These are phyloP conservation scores for Echeveria elegans DNA, from an alignment of 164 flowering plant species.

Conservation along the genomic window DNA sequence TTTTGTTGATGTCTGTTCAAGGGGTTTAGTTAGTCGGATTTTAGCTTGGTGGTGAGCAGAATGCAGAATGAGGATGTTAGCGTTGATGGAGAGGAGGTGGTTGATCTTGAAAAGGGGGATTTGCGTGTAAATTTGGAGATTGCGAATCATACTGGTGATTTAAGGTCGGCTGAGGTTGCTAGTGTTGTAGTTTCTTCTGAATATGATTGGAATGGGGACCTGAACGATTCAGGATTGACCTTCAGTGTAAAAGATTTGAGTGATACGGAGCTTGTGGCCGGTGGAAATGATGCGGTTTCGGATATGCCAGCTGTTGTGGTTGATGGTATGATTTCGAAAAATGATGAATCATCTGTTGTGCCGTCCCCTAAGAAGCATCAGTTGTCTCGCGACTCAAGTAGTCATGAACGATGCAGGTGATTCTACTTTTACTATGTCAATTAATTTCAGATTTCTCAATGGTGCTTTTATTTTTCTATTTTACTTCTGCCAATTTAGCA, in stretches of 20 bases:
- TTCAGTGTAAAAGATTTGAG: not conserved
- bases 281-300: not conserved
- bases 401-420: conserved; percentile 60
- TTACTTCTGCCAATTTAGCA: not conserved
- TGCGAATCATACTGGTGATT: not conserved
- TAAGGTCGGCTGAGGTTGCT: not conserved
- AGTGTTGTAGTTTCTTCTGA: not conserved
- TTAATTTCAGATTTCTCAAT: too few relatives aligned
- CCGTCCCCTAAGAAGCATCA: conserved; percentile 24
- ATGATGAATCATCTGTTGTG: conserved; percentile 3
- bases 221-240: not conserved
- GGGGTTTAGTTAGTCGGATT: not conserved
- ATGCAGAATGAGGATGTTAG: not conserved
- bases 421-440: not conserved
- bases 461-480: not conserved
- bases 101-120: conserved; percentile 4
- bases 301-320: not conserved
- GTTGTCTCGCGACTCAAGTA: conserved; percentile 33
- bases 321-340: not conserved
- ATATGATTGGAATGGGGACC: not conserved
- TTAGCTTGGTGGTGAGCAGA: not conserved
- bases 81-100: not conserved
- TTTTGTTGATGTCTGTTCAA: too few relatives aligned
- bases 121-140: not conserved
- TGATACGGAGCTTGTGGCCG: not conserved